Evolutionary conservation across 2,329 filamentous ascomycete species (phyloP).

Genomic region (Sordariomycetes sp.): DNA sequence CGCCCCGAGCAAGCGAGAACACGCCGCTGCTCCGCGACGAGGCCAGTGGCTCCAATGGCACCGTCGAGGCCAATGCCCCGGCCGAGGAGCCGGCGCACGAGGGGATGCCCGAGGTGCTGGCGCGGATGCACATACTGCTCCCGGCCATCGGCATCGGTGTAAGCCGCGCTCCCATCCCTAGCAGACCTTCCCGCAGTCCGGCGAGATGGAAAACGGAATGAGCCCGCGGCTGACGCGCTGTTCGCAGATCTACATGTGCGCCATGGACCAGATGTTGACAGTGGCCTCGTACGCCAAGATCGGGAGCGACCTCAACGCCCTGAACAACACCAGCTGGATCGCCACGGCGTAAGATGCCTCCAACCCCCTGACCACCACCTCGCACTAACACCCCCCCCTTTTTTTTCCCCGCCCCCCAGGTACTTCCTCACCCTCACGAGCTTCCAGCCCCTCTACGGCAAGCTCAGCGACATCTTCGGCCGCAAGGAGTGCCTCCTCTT

Average conservation of each 20-base stretch:
- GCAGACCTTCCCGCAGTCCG: not conserved
- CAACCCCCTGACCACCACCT: not conserved
- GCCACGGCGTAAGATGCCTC: constrained; percentile 36
- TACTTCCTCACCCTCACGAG: constrained; percentile 65
- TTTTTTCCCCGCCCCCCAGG: no score
- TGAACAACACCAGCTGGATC: constrained; percentile 67
- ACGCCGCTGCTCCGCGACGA: constrained; percentile 13
- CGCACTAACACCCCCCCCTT: not conserved
- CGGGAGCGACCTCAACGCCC: constrained; percentile 59
- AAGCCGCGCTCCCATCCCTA: not conserved
- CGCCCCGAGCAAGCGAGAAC: constrained; percentile 2
- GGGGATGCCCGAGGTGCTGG: constrained; percentile 15
- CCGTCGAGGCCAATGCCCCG: not conserved
- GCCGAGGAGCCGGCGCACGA: constrained; percentile 7
- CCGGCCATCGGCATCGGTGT: constrained; percentile 24
- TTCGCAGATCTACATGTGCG: constrained; percentile 53
- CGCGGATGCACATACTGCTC: constrained; percentile 22
- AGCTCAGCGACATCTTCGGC: constrained; percentile 58
- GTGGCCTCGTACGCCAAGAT: constrained; percentile 69
- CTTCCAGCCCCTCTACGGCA: constrained; percentile 64
- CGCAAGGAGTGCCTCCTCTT: constrained; percentile 53
- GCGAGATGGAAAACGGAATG: not conserved
- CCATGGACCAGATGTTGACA: constrained; percentile 65
- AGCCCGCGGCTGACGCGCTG: not conserved
- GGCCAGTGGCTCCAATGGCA: not conserved